Evolutionary conservation across 2,329 filamentous ascomycete genomes (phyloP).

Genomic region (Lizonia empirigonia): DNA sequence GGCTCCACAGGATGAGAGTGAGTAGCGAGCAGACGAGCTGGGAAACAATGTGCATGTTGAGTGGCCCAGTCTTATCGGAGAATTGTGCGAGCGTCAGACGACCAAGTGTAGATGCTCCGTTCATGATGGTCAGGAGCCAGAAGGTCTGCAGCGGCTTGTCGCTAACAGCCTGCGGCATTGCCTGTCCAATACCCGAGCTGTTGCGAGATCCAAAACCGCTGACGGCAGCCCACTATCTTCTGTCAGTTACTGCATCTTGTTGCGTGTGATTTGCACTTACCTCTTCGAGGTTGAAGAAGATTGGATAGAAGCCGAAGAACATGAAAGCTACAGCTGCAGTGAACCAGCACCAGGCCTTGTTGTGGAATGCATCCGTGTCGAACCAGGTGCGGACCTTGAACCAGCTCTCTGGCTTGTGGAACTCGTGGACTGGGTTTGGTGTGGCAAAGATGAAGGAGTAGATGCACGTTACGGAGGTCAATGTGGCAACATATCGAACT

Average conservation of each 20-base stretch:
- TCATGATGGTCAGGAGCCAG: constrained; percentile 58
- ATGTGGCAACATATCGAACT: constrained; percentile 49
- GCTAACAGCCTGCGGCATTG: constrained; percentile 21
- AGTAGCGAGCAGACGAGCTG: constrained; percentile 52
- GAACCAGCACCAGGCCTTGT: constrained; percentile 53
- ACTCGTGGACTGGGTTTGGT: constrained; percentile 51
- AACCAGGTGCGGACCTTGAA: constrained; percentile 49
- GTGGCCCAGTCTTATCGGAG: constrained; percentile 52
- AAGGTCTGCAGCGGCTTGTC: constrained; percentile 52
- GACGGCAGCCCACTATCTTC: constrained; percentile 52
- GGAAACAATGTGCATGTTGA: constrained; percentile 54
- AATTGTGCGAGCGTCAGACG: constrained; percentile 54
- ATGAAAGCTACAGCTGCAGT: constrained; percentile 54
- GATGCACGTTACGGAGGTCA: constrained; percentile 50
- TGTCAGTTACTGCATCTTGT: constrained; percentile 20
- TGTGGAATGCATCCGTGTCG: constrained; percentile 52
- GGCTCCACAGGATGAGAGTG: constrained; percentile 52
- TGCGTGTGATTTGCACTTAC: constrained; percentile 27
- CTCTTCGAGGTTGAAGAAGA: constrained; percentile 61
- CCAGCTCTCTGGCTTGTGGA: constrained; percentile 50
- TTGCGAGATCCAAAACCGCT: constrained; percentile 50
- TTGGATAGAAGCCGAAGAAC: constrained; percentile 59
- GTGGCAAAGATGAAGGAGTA: constrained; percentile 51
- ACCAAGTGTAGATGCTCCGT: constrained; percentile 55
- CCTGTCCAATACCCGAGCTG: constrained; percentile 9